Conservation (phyloP, 371 early-diverging fungal genomes). For the Actinomortierella ambigua region DNA sequence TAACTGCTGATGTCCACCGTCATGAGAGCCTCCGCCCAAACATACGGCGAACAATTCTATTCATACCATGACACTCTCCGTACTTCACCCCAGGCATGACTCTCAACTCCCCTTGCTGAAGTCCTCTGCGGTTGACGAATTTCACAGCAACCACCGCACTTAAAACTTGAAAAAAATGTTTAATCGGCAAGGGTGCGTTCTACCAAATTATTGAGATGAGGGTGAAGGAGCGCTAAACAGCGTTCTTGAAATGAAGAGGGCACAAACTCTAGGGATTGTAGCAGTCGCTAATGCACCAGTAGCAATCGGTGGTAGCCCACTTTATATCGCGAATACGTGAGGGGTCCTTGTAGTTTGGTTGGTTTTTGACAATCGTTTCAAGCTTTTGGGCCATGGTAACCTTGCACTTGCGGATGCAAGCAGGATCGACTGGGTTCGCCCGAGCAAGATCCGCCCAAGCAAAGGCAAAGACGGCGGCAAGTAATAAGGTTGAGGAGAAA, state of each 20-base stretch:
- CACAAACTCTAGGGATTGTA: constrained; percentile 8
- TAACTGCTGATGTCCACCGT: too few relatives aligned
- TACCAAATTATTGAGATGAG: too few relatives aligned
- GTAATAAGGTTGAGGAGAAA: background rate
- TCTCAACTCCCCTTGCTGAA: too few relatives aligned
- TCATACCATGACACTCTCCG: too few relatives aligned
- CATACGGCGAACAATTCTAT: too few relatives aligned
- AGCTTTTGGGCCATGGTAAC: constrained; percentile 1
- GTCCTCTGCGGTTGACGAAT: background rate
- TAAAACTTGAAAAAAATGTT: constrained; percentile 5
- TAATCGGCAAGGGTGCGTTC: too few relatives aligned
- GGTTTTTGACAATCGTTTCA: constrained; percentile 3
- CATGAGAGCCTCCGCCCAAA: too few relatives aligned
- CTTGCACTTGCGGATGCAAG: constrained; percentile 8
- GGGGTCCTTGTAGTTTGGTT: constrained; percentile 5
- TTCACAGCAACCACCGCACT: background rate
- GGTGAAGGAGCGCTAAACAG: too few relatives aligned
- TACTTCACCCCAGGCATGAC: too few relatives aligned
- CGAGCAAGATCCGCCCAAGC: constrained; percentile 7
- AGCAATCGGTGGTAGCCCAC: constrained; percentile 19
- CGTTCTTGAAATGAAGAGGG: background rate
- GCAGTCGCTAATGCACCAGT: constrained; percentile 7
- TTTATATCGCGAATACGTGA: constrained; percentile 1
- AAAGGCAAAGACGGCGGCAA: constrained; percentile 4
- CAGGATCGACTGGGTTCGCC: background rate